Evolutionary conservation across 345 rosid genomes (phyloP), one percentile per base, ranked within the genome.

Genomic region (Hibiscus trionum): DNA sequence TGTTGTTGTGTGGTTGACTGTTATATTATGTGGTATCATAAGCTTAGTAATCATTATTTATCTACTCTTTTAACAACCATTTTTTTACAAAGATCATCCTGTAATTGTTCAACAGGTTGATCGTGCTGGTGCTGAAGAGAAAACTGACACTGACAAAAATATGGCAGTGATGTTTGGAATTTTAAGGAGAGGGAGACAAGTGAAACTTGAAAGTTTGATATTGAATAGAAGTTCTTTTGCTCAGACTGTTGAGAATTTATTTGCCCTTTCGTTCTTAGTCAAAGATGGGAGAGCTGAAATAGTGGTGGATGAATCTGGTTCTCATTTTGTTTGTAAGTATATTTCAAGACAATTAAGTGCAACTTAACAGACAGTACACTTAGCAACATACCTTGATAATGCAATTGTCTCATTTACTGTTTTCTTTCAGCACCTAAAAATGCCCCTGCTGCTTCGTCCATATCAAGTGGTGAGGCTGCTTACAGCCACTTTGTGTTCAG

Each of bases 211-310:
- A 75, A 83, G 62, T 78, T 75, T 95, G 85, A 81, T 92, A 21
- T 74, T 92, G 66, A 92, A 92, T 68, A 81, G 97, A 69, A 82
- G 72, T 17, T 95, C 91, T 47, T 92, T 95, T 86, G 93, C 98
- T 10, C 98, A 90, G 82, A 90, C 99, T 0, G 89, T 92, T 31
- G 97, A 95, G 79, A 95, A 92, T 77, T 77, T 92, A 71, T 95
- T 95, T 78, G 96, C 97, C 8, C 79, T 95, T 47, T 95, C 99
- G 7, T 92, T 92, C 84, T 81, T 95, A 44, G 86, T 87, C 58
- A 95, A 89, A 84, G 99, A 95, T 63, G 99, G 99, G 53, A 84
- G 99, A 19, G 88, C 83, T 52, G 84, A 89, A 60, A 86, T 95
- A 69, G 49, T 50, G 50, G 80, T 92, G 58, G 86, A 89, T 61